phyloP scores from a whole-genome alignment of 179 eudicot species.

The Beta lomatogona region DNA sequence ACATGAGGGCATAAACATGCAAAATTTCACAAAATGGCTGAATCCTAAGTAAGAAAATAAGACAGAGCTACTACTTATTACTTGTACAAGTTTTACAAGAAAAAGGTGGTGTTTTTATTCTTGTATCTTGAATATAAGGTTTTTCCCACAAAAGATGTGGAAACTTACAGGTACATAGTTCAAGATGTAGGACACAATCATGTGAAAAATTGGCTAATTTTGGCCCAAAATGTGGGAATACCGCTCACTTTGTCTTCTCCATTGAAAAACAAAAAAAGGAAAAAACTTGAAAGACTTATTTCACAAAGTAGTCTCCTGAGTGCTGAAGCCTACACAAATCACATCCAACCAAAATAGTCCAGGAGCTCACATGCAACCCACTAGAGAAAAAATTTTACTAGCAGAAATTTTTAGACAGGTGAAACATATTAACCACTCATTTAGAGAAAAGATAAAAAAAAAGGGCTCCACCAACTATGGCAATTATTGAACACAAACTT shows the following conservation, averaged over 20 bases:
- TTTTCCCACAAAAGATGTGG: constrained; percentile 8
- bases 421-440: constrained; percentile 22
- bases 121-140: not conserved
- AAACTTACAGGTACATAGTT: constrained; percentile 7
- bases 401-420: not conserved
- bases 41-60: not conserved
- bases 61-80: not conserved
- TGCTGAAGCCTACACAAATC: constrained; percentile 21
- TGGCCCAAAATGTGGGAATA: constrained; percentile 6
- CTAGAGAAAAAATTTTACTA: constrained; percentile 13
- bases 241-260: constrained; percentile 1
- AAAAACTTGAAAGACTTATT: not conserved
- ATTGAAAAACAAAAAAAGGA: constrained; percentile 2
- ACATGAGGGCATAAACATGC: not conserved
- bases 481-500: constrained; percentile 27
- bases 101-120: not conserved
- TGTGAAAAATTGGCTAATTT: constrained; percentile 5
- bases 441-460: not conserved
- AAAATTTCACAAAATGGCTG: not conserved
- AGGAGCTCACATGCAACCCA: constrained; percentile 28
- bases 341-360: constrained; percentile 18
- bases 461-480: constrained; percentile 28
- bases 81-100: constrained; percentile 5
- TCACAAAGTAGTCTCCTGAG: constrained; percentile 8
- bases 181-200: constrained; percentile 16